Base-by-base conservation (phyloP, 257 asterid genomes). In the Scutellaria barbata region DNA sequence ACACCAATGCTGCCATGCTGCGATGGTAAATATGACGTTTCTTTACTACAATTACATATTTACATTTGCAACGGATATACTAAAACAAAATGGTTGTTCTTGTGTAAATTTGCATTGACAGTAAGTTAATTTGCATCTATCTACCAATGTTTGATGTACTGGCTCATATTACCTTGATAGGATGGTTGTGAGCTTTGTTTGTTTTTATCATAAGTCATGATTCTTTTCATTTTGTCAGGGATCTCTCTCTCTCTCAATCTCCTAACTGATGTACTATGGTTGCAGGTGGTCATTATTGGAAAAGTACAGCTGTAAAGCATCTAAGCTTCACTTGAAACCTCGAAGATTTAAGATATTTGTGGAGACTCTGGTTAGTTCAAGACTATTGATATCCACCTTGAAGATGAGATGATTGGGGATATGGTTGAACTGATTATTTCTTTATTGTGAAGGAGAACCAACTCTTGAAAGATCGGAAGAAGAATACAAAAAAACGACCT, bases 291-390 rank as follows among this genome's bases (percentile, higher is more conserved):
- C 98, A 39, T 83, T 95, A 64, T 78, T 95, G 89, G 99, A 95
- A 83, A 92, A 95, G 79, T 92, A 87, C 80, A 92, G 99, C 86
- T 95, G 99, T 77, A 95, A 92, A 84, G 95, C 99, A 72, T 95
- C 99, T 67, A 92, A 92, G 89, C 97, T 95, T 72, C 99, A 92
- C 86, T 84, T 95, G 85, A 95, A 95, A 84, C 99, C 99, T 35
- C 90, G 99, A 65, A 95, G 99, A 79, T 92, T 85, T 81, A 95
- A 95, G 89, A 84, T 92, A 72, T 89, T 95, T 82, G 77, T 92
- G 46, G 98, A 92, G 81, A 83, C 95, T 72, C 80, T 95, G 99
- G 99, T 95, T 74, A 82, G 96, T 88, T 68, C 64, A 42, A 48
- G 40, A 48, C 74, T 68, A 45, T 51, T 46, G 14, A 33, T 66